phyloP scores from a whole-genome alignment of 2,329 filamentous ascomycete species.

The Madurella mycetomatis region DNA sequence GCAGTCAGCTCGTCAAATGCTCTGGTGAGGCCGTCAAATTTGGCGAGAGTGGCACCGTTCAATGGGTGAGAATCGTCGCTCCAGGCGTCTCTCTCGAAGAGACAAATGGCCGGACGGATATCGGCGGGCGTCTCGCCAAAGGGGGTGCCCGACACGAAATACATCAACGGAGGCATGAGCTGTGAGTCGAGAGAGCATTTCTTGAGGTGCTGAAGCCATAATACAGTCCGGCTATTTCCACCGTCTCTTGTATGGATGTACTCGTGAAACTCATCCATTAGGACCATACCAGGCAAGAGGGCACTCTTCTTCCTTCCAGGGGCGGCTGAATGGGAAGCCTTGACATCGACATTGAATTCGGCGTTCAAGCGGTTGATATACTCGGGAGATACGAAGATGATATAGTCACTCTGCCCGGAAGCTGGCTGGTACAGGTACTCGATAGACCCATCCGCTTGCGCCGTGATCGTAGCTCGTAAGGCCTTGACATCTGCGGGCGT shows the following conservation, averaged over 20 bases:
- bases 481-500: slow-evolving; percentile 3
- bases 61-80: slow-evolving; percentile 4
- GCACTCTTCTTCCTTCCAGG: slow-evolving; percentile 9
- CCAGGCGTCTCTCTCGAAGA: slow-evolving; percentile 17
- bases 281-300: slow-evolving; percentile 18
- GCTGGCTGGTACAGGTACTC: slow-evolving; percentile 6
- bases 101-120: slow-evolving; percentile 10
- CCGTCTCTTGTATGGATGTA: slow-evolving; percentile 7
- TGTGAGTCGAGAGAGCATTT: slow-evolving; percentile 4
- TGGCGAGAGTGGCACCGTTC: background rate
- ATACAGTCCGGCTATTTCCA: background rate
- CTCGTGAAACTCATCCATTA: slow-evolving; percentile 27
- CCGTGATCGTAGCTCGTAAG: slow-evolving; percentile 8
- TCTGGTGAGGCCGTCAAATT: slow-evolving; percentile 11
- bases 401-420: slow-evolving; percentile 12
- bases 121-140: slow-evolving; percentile 17
- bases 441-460: background rate
- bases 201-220: slow-evolving; percentile 22
- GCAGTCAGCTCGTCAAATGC: slow-evolving; percentile 8
- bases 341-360: slow-evolving; percentile 4
- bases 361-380: slow-evolving; percentile 6
- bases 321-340: background rate
- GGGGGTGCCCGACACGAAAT: slow-evolving; percentile 25
- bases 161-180: slow-evolving; percentile 11
- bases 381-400: slow-evolving; percentile 18